A percentile compares a stretch with the other conserved stretches of the same genome.
Evolutionary conservation across 345 rosid species (phyloP).

Genomic region (Syzygium aromaticum): DNA sequence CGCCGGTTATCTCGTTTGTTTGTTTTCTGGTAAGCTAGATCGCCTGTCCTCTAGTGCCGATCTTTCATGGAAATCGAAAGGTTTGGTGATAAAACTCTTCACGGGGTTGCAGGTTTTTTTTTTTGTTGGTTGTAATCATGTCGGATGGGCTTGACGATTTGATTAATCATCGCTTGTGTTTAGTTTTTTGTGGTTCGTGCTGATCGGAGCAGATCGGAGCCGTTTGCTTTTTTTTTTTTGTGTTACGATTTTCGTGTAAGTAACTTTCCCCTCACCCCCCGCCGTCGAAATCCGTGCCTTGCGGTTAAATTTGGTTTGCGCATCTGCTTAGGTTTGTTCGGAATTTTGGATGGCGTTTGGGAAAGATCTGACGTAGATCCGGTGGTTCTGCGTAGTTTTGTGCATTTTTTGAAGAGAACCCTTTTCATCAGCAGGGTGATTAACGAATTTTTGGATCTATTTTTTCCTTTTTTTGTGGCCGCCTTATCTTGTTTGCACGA

Average conservation of each 20-base stretch:
- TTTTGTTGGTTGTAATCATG: background rate
- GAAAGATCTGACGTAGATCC: background rate
- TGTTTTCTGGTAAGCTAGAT: background rate
- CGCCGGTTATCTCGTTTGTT: background rate
- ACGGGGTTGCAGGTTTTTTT: too few species aligned
- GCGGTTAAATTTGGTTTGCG: background rate
- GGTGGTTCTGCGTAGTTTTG: background rate
- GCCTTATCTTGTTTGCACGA: background rate
- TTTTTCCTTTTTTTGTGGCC: background rate
- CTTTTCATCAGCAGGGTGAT: background rate
- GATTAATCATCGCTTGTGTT: background rate
- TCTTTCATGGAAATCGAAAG: background rate
- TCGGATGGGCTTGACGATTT: background rate
- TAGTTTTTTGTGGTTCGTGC: background rate
- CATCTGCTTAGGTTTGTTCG: background rate
- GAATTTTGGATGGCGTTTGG: background rate
- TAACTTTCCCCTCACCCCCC: background rate
- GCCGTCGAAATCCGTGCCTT: background rate
- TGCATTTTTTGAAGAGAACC: background rate
- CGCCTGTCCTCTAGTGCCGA: background rate
- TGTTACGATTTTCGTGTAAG: background rate
- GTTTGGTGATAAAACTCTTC: background rate
- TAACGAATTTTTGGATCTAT: background rate
- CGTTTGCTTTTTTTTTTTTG: background rate
- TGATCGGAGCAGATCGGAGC: background rate